A percentile compares a stretch with the other conserved stretches of the same genome.
These are phyloP conservation scores for Leersia perrieri DNA, from an alignment of 176 grass and related monocot genomes.

Conservation along the genomic window DNA sequence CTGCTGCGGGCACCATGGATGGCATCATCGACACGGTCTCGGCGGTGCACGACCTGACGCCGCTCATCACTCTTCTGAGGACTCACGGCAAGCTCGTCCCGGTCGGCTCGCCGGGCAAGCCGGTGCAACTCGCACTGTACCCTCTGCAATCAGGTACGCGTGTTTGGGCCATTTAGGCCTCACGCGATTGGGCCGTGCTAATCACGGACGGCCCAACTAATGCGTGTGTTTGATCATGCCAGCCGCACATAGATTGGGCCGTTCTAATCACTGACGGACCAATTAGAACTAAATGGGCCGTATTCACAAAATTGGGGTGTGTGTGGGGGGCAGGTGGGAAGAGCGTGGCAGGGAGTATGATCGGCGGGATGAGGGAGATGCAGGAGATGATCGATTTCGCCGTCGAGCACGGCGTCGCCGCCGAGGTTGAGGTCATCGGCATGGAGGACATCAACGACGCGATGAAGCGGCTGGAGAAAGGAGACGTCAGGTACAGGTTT, in stretches of 20 bases:
- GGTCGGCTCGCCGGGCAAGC: constrained; percentile 22
- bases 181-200: not conserved
- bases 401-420: constrained; percentile 10
- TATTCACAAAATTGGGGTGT: not conserved
- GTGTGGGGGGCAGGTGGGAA: constrained; percentile 12
- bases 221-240: too few species aligned
- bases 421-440: constrained; percentile 32
- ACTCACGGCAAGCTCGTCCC: constrained; percentile 27
- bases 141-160: constrained; percentile 11
- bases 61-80: constrained; percentile 20
- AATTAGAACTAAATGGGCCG: not conserved
- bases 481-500: constrained; percentile 37
- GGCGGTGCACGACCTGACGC: not conserved
- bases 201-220: too few species aligned
- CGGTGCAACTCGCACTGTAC: constrained; percentile 15
- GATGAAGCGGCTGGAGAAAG: constrained; percentile 23
- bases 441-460: constrained; percentile 27
- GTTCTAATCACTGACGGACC: too few species aligned
- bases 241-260: not conserved
- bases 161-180: not conserved
- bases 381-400: constrained; percentile 38
- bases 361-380: constrained; percentile 21
- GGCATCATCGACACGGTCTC: constrained; percentile 27
- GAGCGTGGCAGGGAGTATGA: constrained; percentile 27
- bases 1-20: constrained; percentile 29